A percentile compares a stretch with the other conserved stretches of the same genome.
Conservation (phyloP, 2,329 filamentous ascomycete genomes). For the Penicillium palitans region DNA sequence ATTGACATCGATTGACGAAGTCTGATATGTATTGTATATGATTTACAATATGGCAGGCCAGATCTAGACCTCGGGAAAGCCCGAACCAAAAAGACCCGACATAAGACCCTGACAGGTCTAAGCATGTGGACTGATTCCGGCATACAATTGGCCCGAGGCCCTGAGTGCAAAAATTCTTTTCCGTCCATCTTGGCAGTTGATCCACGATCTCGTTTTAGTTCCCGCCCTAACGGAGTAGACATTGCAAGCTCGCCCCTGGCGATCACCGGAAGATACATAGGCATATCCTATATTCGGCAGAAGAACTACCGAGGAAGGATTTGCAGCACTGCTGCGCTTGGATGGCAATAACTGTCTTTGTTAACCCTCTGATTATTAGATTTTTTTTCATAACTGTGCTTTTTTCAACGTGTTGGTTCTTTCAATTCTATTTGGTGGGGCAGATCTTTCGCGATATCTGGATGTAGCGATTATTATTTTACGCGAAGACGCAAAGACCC, state of each 20-base stretch:
- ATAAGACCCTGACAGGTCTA: neutral
- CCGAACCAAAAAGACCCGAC: neutral
- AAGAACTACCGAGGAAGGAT: neutral
- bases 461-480: neutral
- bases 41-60: neutral
- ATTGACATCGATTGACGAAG: neutral
- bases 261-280: constrained; percentile 9
- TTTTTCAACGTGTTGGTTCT: neutral
- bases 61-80: constrained; percentile 4
- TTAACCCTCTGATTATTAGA: neutral
- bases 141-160: neutral
- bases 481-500: neutral
- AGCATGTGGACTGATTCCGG: neutral
- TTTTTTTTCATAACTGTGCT: neutral
- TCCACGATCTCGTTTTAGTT: constrained; percentile 9
- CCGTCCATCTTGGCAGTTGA: neutral
- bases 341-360: neutral
- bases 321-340: neutral
- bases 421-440: neutral
- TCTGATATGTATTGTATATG: neutral
- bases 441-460: neutral
- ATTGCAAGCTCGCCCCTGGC: constrained; percentile 9
- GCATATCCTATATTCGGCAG: neutral
- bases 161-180: neutral
- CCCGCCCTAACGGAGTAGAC: neutral